phyloP scores from a whole-genome alignment of 371 early-diverging fungal genomes.

The Choanephora cucurbitarum region DNA sequence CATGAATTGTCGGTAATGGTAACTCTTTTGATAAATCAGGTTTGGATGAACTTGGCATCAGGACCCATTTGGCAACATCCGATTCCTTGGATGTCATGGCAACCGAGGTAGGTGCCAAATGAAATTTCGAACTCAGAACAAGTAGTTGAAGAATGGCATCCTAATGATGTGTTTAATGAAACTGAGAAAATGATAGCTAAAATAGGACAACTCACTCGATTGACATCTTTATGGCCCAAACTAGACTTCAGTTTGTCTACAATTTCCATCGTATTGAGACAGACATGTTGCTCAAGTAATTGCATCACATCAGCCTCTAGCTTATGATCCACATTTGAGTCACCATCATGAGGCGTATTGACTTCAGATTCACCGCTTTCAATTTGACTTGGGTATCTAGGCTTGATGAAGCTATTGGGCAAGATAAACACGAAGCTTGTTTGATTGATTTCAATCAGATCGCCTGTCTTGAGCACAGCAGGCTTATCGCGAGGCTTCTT shows the following conservation, averaged over 20 bases:
- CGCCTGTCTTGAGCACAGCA: constrained; percentile 27
- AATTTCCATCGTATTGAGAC: constrained; percentile 10
- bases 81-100: constrained; percentile 19
- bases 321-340: constrained; percentile 10
- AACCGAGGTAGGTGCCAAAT: constrained; percentile 15
- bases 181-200: too few species aligned
- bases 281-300: not conserved
- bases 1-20: too few species aligned
- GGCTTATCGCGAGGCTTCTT: constrained; percentile 29
- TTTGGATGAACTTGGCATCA: not conserved
- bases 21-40: not conserved
- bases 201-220: too few species aligned
- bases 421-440: constrained; percentile 43
- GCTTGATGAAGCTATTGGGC: constrained; percentile 21
- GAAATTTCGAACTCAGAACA: constrained; percentile 26
- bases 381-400: not conserved
- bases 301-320: constrained; percentile 7
- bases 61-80: constrained; percentile 18
- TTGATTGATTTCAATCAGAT: constrained; percentile 37
- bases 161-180: constrained; percentile 3
- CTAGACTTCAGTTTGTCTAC: constrained; percentile 1
- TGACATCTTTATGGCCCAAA: too few species aligned
- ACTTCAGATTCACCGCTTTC: constrained; percentile 2
- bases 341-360: too few species aligned
- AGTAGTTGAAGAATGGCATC: constrained; percentile 27